phyloP scores from a whole-genome alignment of 139 green algal genomes.

The Chlamydomonas eustigma region DNA sequence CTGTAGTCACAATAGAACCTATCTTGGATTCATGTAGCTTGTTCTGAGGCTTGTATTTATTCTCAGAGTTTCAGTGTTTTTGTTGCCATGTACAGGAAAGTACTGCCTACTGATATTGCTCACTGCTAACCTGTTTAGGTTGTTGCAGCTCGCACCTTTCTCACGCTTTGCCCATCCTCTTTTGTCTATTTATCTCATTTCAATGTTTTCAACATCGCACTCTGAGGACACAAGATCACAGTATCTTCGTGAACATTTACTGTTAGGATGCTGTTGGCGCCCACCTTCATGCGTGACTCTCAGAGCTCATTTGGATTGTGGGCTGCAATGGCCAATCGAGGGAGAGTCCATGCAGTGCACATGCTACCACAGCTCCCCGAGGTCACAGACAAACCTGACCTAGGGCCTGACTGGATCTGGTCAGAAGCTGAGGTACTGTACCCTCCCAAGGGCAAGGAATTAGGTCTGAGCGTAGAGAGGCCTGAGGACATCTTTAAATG shows the following conservation, averaged over 20 bases:
- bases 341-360: not conserved
- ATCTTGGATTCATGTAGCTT: too few species aligned
- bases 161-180: too few species aligned
- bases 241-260: constrained; percentile 7
- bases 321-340: not conserved
- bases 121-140: too few species aligned
- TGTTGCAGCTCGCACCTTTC: too few species aligned
- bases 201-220: too few species aligned
- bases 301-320: constrained; percentile 5
- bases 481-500: not conserved
- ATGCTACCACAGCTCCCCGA: not conserved
- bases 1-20: too few species aligned
- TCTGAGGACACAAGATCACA: not conserved
- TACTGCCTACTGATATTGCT: too few species aligned
- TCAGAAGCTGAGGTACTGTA: not conserved
- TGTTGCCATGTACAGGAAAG: too few species aligned
- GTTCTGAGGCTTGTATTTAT: too few species aligned
- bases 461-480: not conserved
- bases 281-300: not conserved
- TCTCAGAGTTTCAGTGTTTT: too few species aligned
- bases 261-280: not conserved
- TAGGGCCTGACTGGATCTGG: not conserved
- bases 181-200: too few species aligned
- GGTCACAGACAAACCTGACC: not conserved
- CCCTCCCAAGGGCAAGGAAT: not conserved